Percentiles rank a stretch among this genome's conserved stretches.
Evolutionary conservation across 371 early-diverging fungal genomes (phyloP).

Genomic region (Syncephalis fuscata): DNA sequence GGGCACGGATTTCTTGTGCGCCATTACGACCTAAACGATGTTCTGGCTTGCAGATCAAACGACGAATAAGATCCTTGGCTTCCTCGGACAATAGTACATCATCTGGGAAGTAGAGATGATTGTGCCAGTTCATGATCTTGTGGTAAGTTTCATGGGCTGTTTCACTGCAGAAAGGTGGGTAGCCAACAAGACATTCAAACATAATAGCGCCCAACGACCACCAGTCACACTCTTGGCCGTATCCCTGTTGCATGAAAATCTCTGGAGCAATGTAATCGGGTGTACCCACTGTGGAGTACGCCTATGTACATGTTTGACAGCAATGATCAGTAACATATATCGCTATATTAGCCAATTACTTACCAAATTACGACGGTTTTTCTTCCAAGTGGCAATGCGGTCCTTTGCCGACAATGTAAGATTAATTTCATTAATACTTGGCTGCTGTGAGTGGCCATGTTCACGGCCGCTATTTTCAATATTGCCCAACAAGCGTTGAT

Average conservation of each 20-base stretch:
- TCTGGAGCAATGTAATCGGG: constrained; percentile 98
- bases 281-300: constrained; percentile 91
- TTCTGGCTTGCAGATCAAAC: constrained; percentile 74
- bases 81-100: constrained; percentile 82
- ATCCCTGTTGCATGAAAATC: constrained; percentile 84
- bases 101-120: constrained; percentile 76
- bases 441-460: constrained; percentile 7
- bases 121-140: constrained; percentile 92
- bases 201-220: constrained; percentile 99
- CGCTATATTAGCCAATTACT: not conserved
- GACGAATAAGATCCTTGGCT: constrained; percentile 80
- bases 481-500: constrained; percentile 52
- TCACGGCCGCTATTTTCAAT: constrained; percentile 13
- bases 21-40: constrained; percentile 65
- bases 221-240: constrained; percentile 97
- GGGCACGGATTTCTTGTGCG: constrained; percentile 74
- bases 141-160: constrained; percentile 92
- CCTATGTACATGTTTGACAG: constrained; percentile 14
- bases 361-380: constrained; percentile 74
- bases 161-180: constrained; percentile 95
- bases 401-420: constrained; percentile 66
- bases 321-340: not conserved
- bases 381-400: constrained; percentile 91
- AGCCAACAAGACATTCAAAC: constrained; percentile 97
- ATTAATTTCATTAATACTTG: constrained; percentile 42